These are phyloP conservation scores for Colletotrichum sp. DNA, from an alignment of 2,329 filamentous ascomycete species.

Conservation along the genomic window DNA sequence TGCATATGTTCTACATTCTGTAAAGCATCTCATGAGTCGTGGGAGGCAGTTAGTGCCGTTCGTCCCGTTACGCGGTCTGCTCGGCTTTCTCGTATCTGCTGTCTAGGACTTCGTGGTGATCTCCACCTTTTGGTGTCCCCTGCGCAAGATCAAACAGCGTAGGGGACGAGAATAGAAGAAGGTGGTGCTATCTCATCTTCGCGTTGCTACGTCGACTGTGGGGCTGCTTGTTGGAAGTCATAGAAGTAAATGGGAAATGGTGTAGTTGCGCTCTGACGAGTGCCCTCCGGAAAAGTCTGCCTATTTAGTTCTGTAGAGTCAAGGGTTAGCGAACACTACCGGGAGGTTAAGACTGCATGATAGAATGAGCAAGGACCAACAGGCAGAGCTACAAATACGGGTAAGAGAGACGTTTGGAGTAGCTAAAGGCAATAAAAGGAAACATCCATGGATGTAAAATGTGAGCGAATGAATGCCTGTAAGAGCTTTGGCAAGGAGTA, in stretches of 20 bases:
- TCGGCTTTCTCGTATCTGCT: background rate
- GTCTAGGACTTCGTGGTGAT: background rate
- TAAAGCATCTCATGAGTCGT: background rate
- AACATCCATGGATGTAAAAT: background rate
- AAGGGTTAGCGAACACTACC: background rate
- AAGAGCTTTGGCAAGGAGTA: background rate
- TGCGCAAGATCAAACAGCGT: background rate
- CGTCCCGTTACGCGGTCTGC: background rate
- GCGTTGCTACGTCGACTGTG: background rate
- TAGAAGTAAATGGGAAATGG: background rate
- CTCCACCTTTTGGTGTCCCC: background rate
- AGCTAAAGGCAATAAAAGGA: background rate
- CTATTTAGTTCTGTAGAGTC: background rate
- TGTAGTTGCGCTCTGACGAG: background rate
- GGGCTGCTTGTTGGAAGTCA: background rate
- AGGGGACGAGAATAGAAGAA: background rate
- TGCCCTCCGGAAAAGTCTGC: background rate
- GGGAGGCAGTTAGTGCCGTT: background rate
- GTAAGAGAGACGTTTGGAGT: background rate
- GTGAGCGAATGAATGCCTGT: background rate
- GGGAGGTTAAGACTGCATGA: background rate
- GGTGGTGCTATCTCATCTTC: background rate
- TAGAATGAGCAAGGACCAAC: background rate
- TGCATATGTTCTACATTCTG: background rate
- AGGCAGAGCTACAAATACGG: rapidly evolving